Evolutionary conservation across 2,329 filamentous ascomycete species (phyloP).

Genomic region (Neofusicoccum parvum): DNA sequence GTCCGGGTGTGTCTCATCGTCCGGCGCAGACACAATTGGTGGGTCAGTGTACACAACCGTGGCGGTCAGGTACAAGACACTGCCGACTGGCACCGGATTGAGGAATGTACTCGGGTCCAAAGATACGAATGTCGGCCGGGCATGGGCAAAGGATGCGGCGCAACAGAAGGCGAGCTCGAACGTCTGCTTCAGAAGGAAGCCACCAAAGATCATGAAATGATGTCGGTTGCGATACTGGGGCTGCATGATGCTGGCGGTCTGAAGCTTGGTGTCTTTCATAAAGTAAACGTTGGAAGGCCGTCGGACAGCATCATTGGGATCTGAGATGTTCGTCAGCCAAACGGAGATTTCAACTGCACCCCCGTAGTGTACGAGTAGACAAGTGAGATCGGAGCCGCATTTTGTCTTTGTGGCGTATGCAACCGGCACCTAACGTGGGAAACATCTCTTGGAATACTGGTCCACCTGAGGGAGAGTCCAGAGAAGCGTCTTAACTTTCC

Average conservation of each 20-base stretch:
- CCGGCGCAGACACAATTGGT: slow-evolving; percentile 44
- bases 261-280: slow-evolving; percentile 65
- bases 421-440: too few relatives aligned
- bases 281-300: slow-evolving; percentile 61
- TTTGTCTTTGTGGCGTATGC: too few relatives aligned
- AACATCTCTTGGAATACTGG: too few relatives aligned
- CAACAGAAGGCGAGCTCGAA: slow-evolving; percentile 78
- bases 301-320: slow-evolving; percentile 56
- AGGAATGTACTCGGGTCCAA: slow-evolving; percentile 75
- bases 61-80: slow-evolving; percentile 72
- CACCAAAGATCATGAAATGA: slow-evolving; percentile 79
- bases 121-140: slow-evolving; percentile 69
- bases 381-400: too few relatives aligned
- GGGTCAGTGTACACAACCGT: slow-evolving; percentile 73
- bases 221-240: slow-evolving; percentile 71
- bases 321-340: slow-evolving; percentile 30
- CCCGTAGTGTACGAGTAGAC: too few relatives aligned
- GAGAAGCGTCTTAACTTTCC: too few relatives aligned
- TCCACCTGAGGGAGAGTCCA: too few relatives aligned
- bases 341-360: not conserved
- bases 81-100: slow-evolving; percentile 74
- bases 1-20: slow-evolving; percentile 31
- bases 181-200: slow-evolving; percentile 72
- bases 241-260: slow-evolving; percentile 74
- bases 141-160: slow-evolving; percentile 70